Base-by-base conservation (phyloP, 169 alveolate species). In the Pseudocohnilembus persalinus region DNA sequence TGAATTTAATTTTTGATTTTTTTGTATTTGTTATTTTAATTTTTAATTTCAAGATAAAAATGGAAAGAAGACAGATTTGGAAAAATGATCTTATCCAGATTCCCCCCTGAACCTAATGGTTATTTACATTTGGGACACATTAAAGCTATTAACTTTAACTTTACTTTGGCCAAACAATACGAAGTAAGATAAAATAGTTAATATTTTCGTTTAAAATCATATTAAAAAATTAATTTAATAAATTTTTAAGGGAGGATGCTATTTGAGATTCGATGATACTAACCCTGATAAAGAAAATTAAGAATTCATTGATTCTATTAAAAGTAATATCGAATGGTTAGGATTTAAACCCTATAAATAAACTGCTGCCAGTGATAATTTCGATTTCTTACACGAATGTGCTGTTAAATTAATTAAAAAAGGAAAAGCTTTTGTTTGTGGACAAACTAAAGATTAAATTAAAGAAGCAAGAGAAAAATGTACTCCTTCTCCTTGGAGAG, bases 21-120 rank as follows among this genome's bases (percentile, higher is more conserved):
- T 20, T 49, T 49, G 20, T 49, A 11, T 49, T 11, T 11, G 20
- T 49, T 49, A 49, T 11, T 11, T 49, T 11, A 49, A 11, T 49
- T 49, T 49, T 49, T 49, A 4, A 93, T 92, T 63, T 96, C 91
- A 81, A 83, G 93, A 29, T 31, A 95, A 29, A 88, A 94, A 83
- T 92, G 93, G 89, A 97, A 93, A 80, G 82, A 81, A 49, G 93
- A 93, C 83, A 87, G 89, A 4, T 94, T 96, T 35, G 96, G 97
- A n/a, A 91, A 92, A 29, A 92, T 92, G 80, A 92, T 98, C 0
- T 91, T 98, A 29, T 98, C 99, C 0, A 93, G 99, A 83, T 98
- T 98, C 92, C 99, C 99, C 16, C 99, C 99, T n/a, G 99, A 99
- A 93, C 99, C 99, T 33, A 99, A 99, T 93, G 99, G 99, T n/a